Base-by-base conservation (phyloP, 805 yeast species). In the Lachancea kluyveri region DNA sequence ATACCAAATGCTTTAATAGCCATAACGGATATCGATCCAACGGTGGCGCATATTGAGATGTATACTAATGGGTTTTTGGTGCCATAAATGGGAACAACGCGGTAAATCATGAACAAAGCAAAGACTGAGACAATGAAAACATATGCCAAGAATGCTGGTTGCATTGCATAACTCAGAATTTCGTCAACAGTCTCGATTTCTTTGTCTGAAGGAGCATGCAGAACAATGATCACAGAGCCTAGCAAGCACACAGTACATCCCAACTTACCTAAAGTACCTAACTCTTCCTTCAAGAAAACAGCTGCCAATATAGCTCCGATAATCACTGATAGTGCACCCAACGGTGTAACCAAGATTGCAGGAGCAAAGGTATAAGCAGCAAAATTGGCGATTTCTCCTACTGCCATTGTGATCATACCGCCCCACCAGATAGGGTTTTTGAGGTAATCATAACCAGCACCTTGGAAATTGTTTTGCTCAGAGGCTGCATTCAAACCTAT, bases 331-430 rank as follows among this genome's bases (percentile, higher is more conserved):
- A 86, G 64, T 0, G 96, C 96, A 8, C 96, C 96, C 34, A 86
- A 64, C 5, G 96, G 96, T 4, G 96, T 86, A 24, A 86, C 96
- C 45, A 86, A 60, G 42, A 87, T 82, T 1, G 95, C 94, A 3
- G 96, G 95, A 0, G 96, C 96, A 68, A 86, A 86, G 2, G 95
- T 86, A 54, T 86, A 86, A 0, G 96, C 96, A 3, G 95, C 95
- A 54, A 86, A 86, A 54, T 86, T 86, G 36, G 95, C 95, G 24
- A 86, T 61, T 53, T 86, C 96, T 5, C 96, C 96, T 14, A 86
- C 60, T 3, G 92, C 94, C 96, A 86, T 79, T 28, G 94, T 77
- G 18, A 77, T 50, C 70, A 87, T 87, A 8, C 96, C 96, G 1
- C 90, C 83, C 84, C 94, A 83, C 96, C 96, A 86, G 22, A 84